phyloP scores from a whole-genome alignment of 2,329 filamentous ascomycete genomes.

The Zalaria sp. region DNA sequence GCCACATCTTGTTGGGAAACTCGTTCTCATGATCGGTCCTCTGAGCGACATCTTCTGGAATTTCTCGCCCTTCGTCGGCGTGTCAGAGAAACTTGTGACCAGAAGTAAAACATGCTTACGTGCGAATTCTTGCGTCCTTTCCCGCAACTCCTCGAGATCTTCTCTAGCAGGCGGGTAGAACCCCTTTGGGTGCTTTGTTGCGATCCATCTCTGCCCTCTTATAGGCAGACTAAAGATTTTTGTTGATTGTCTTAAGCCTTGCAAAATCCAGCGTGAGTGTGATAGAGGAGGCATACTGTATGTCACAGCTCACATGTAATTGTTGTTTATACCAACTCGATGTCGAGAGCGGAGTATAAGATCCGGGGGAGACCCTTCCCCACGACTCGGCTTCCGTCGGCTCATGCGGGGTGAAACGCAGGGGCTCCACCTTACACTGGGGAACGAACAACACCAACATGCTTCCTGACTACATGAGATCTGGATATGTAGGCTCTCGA shows the following conservation, averaged over 20 bases:
- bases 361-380: no score
- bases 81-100: not conserved
- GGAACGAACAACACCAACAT: no score
- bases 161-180: conserved; percentile 55
- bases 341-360: no score
- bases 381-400: not conserved
- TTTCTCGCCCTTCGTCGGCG: conserved; percentile 50
- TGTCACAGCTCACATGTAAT: not conserved
- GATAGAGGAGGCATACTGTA: not conserved
- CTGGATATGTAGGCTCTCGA: no score
- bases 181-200: conserved; percentile 54
- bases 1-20: conserved; percentile 87
- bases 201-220: conserved; percentile 31
- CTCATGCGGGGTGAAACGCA: not conserved
- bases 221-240: no score
- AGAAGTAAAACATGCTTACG: conserved; percentile 23
- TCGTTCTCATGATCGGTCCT: conserved; percentile 73
- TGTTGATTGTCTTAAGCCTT: no score
- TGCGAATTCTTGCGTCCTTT: conserved; percentile 78
- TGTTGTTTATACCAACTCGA: no score
- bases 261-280: not conserved
- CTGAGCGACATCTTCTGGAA: conserved; percentile 68
- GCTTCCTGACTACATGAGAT: no score
- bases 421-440: not conserved
- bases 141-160: conserved; percentile 68